Base-by-base conservation (phyloP, 2,329 filamentous ascomycete genomes). In the Biscogniauxia marginata region DNA sequence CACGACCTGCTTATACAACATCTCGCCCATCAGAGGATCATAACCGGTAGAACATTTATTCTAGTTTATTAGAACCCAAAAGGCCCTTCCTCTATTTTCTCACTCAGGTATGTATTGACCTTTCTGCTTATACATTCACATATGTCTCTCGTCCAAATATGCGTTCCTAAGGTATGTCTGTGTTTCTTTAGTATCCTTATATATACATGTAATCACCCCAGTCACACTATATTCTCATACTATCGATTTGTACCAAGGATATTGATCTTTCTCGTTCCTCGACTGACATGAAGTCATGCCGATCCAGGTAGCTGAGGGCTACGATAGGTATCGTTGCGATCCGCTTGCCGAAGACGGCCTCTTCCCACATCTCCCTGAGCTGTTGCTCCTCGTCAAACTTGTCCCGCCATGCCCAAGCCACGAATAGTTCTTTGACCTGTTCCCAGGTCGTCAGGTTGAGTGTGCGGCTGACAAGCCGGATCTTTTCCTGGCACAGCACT, bases 341-440 rank as follows among this genome's bases (percentile, higher is more conserved):
- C 2, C 55, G 47, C 39, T 55, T 57, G 19, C 60, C 62, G 34
- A 59, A 60, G 0, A 64, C 58, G 0, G 63, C 63, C 39, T 63
- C 62, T 54, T 65, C 63, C 63, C 63, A 65, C 60, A 65, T 64
- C 48, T 64, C 63, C 24, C 47, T 55, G n/a, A 65, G 52, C 48
- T 59, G 62, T 21, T 59, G 55, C 24, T 64, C 60, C 50, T 64
- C 58, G 24, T 61, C 60, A 48, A 61, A 59, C 22, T 59, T 59
- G 48, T 63, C 62, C 16, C 59, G 49, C 61, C 62, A 63, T 11
- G 62, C 60, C 62, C 60, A 64, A 0, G 60, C 52, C 19, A 57
- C 53, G 16, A 64, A 58, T 7, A 62, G 54, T 11, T 55, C 50
- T 44, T 63, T 61, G 9, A 60, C 62, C 34, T 65, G 60, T 30